These are phyloP conservation scores for Phytomonas francai DNA, from an alignment of 208 protist species.

Conservation along the genomic window DNA sequence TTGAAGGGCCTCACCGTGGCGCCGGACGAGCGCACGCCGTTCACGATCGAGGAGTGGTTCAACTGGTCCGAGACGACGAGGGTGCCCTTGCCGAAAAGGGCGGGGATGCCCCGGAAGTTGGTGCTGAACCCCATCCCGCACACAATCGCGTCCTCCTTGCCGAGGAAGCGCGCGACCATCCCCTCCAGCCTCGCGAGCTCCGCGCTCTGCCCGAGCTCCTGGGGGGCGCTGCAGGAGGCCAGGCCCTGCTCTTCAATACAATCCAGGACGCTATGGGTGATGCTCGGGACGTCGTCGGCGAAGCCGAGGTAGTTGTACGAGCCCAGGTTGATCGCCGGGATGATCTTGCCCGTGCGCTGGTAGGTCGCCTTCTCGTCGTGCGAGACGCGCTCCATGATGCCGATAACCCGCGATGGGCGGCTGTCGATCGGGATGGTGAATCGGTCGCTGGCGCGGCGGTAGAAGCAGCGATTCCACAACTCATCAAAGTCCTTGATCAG, in stretches of 20 bases:
- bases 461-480: slow-evolving; percentile 92
- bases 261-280: slow-evolving; percentile 78
- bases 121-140: slow-evolving; percentile 92
- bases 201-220: slow-evolving; percentile 57
- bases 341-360: slow-evolving; percentile 70
- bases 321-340: slow-evolving; percentile 91
- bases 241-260: slow-evolving; percentile 75
- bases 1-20: slow-evolving; percentile 89
- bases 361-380: slow-evolving; percentile 86
- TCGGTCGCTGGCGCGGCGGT: slow-evolving; percentile 86
- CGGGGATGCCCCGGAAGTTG: slow-evolving; percentile 81
- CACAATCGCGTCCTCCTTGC: slow-evolving; percentile 93
- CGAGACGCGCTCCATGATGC: slow-evolving; percentile 87
- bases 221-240: slow-evolving; percentile 49
- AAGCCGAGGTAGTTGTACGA: slow-evolving; percentile 99
- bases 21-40: slow-evolving; percentile 88
- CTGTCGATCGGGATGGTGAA: slow-evolving; percentile 90
- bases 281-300: slow-evolving; percentile 85
- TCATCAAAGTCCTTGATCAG: slow-evolving; percentile 93
- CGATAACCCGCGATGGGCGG: slow-evolving; percentile 88
- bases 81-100: slow-evolving; percentile 93
- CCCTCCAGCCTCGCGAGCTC: slow-evolving; percentile 78
- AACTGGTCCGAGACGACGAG: slow-evolving; percentile 92
- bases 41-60: slow-evolving; percentile 98
- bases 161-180: slow-evolving; percentile 88